A percentile compares a stretch with the other conserved stretches of the same genome.
phyloP scores from a whole-genome alignment of 176 grass and related monocot species.

The bread wheat (Triticum aestivum) region IWGSC_CS_RefSeq_v2.1 NC_057811.1:123568723-123569222 shows the following conservation, averaged over 20 bases:
- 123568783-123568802: background rate
- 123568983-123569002: background rate
- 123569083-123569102: background rate
- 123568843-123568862: slow-evolving; percentile 12
- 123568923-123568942: background rate
- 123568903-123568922: background rate
- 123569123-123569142: background rate
- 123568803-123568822: background rate
- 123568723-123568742: slow-evolving; percentile 67
- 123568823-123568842: slow-evolving; percentile 2
- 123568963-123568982: background rate
- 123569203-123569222: background rate
- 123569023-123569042: slow-evolving; percentile 11
- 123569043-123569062: background rate
- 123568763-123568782: background rate
- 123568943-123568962: background rate
- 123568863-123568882: background rate
- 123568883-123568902: background rate
- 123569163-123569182: background rate
- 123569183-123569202: background rate
- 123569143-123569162: background rate
- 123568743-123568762: slow-evolving; percentile 61
- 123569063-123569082: slow-evolving; percentile 7
- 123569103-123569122: background rate
- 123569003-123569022: slow-evolving; percentile 13